These are phyloP conservation scores for Anaeromyces robustus DNA, from an alignment of 192 early-diverging fungal species.

Conservation along the genomic window DNA sequence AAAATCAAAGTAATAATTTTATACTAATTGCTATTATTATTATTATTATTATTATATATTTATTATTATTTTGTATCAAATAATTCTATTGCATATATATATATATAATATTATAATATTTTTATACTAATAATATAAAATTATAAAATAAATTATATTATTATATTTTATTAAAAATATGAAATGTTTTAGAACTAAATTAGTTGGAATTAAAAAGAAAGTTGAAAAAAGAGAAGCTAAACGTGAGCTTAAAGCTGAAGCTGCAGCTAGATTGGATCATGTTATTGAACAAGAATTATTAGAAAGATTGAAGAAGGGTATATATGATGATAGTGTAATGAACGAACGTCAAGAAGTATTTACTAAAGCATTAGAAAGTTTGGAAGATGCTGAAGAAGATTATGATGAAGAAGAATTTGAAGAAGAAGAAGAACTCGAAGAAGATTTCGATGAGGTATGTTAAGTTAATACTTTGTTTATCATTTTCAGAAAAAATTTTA, in stretches of 20 bases:
- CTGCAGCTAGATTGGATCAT: constrained; percentile 76
- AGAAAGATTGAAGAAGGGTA: constrained; percentile 76
- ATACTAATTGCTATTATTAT: too few species aligned
- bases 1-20: constrained; percentile 50
- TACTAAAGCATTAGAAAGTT: constrained; percentile 61
- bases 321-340: constrained; percentile 91
- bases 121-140: too few species aligned
- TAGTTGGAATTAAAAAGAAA: constrained; percentile 89
- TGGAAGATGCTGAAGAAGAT: constrained; percentile 22
- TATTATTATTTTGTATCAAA: too few species aligned
- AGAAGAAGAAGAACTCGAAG: constrained; percentile 18
- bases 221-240: constrained; percentile 70
- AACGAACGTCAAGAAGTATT: constrained; percentile 85
- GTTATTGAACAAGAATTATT: constrained; percentile 92
- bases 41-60: neutral
- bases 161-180: neutral
- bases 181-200: constrained; percentile 28
- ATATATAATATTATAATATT: neutral
- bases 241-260: constrained; percentile 78
- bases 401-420: constrained; percentile 18
- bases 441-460: constrained; percentile 5
- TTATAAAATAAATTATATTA: neutral
- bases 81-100: neutral
- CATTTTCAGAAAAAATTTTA: too few species aligned
- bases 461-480: too few species aligned